Base-by-base conservation (phyloP, 768 basidiomycete genomes). In the Omphalotus guepiniiformis region DNA sequence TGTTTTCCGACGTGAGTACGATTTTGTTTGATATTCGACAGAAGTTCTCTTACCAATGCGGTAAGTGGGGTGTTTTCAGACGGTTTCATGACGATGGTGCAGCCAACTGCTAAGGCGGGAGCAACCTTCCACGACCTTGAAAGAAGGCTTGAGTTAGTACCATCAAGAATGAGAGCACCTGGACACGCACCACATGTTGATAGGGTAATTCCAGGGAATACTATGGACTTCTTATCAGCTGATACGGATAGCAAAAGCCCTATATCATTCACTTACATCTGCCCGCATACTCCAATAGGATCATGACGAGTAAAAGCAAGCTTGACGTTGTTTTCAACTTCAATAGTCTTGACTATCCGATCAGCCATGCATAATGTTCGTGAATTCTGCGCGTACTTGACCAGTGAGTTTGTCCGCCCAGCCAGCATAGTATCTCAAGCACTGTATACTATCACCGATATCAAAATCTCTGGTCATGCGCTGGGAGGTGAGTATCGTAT, bases 321-420 rank as follows among this genome's bases (percentile, higher is more conserved):
- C 66, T 95, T 96, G 40, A 68, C 71, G 60, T 80, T 82, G 63
- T 85, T 85, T 59, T 91, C 83, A 23, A 89, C 74, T 63, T 93
- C 90, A 53, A 93, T 79, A 26, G 79, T 82, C 83, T 89, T 58
- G 18, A 21, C 18, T 4, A 9, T 39, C 34, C 37, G 35, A 43
- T 47, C 39, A 48, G 25, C 26, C 37, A 29, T 29, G 42, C 26
- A 41, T 23, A 22, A n/a, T 16, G 36, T 29, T 21, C 27, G 34
- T n/a, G n/a, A 51, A 16, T 37, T 15, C 9, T 30, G 29, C 37
- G 64, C 66, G 55, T 53, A 85, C 86, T 79, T 94, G 82, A 18
- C 96, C 95, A 21, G 75, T 68, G 42, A 96, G 84, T 70, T 97
- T 98, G 71, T 97, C 94, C 7, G 91, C 90, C 88, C 88, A 94